Evolutionary conservation across 331 rosid genomes (phyloP), one percentile per base, ranked within the genome.

Genomic region (Saraca asoca): DNA sequence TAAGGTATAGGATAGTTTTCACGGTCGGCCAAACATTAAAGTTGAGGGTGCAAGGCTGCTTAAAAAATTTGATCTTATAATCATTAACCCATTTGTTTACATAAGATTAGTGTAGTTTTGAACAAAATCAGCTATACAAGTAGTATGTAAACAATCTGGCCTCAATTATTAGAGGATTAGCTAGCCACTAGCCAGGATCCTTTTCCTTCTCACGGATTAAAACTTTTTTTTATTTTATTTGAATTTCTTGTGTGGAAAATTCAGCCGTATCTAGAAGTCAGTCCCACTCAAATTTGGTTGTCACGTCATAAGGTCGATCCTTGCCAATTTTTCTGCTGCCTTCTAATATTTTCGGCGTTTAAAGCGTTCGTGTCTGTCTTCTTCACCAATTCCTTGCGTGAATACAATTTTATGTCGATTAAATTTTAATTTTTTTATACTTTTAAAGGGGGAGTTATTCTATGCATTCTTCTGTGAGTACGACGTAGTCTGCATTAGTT

Each of bases 1-100:
- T 68, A 60, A 75, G 79, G 78, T 68, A 64, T 50, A n/a, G 63
- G 34, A 58, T 80, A 43, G 55, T 61, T 75, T 66, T 80, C 81
- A 55, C 8, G 69, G 81, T 70, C 75, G 33, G 63, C 77, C 33
- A 3, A 29, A 64, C 12, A 12, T n/a, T 24, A 33, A 45, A 15
- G 61, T 9, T 2, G 12, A 35, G 61, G 70, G 1, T 8, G 53
- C 24, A 58, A 59, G 51, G 29, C 78, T 66, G 71, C 78, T 24
- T 57, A 34, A 45, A 24, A 39, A 11, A 12, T 38, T 65, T 71
- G 69, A 71, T 49, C 68, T 34, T n/a, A 39, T 5, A 39, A 39
- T 39, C 11, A 39, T 9, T 10, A 7, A 7, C 11, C 11, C 43
- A 39, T 5, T 39, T 39, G 11, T 7, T 39, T 39, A 7, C 43